Percentiles rank a stretch among this genome's conserved stretches.
Conservation (phyloP, 306 rosid genomes). For the Quercus dentata region DNA sequence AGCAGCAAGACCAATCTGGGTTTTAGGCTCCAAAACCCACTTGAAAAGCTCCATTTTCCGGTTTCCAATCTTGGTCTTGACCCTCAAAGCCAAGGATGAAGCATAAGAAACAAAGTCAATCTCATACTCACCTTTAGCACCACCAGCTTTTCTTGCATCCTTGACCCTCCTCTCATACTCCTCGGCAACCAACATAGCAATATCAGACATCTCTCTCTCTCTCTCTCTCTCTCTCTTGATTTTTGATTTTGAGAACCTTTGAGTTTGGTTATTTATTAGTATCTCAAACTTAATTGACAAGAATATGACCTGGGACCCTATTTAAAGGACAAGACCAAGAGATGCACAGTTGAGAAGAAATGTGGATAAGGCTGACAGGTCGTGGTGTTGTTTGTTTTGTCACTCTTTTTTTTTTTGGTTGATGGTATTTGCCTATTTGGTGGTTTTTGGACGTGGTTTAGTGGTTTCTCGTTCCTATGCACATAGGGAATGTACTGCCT, state of each 20-base stretch:
- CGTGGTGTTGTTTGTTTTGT: background rate
- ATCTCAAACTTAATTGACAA: background rate
- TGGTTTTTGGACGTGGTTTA: constrained; percentile 3
- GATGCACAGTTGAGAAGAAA: background rate
- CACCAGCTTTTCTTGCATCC: constrained; percentile 12
- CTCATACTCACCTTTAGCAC: background rate
- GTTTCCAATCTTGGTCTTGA: constrained; percentile 25
- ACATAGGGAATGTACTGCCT: no score
- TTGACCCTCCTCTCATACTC: constrained; percentile 76
- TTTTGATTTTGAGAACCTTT: background rate
- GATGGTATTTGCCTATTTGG: background rate
- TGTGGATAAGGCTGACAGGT: constrained; percentile 27
- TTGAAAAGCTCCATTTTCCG: constrained; percentile 20
- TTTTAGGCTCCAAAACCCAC: constrained; percentile 49
- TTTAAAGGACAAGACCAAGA: background rate
- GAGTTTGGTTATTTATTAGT: background rate
- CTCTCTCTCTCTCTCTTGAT: background rate
- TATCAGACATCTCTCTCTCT: constrained; percentile 57
- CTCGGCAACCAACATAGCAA: constrained; percentile 81
- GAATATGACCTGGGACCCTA: background rate
- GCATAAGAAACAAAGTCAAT: constrained; percentile 29
- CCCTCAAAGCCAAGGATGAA: constrained; percentile 29
- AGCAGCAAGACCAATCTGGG: constrained; percentile 63
- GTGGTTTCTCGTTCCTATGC: background rate
- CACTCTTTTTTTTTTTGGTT: background rate